Conservation (phyloP, 176 grass and related monocot genomes). For the Carex cristatella region DNA sequence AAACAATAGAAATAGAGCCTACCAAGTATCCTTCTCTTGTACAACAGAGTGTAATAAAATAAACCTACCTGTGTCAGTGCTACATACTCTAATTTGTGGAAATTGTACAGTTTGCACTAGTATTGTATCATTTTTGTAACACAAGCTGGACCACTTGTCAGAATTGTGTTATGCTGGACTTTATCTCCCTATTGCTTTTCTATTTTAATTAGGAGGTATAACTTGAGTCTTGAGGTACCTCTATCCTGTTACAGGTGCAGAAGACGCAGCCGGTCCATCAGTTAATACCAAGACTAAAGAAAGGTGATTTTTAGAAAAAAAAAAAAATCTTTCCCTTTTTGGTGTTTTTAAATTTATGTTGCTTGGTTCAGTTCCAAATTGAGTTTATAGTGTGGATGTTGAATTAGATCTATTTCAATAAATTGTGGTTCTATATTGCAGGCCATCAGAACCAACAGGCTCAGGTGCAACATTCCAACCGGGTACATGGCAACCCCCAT, state of each 20-base stretch:
- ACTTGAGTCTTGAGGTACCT: background rate
- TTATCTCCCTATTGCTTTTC: background rate
- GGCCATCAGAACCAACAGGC: slow-evolving; percentile 35
- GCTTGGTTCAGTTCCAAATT: background rate
- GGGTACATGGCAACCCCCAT: slow-evolving; percentile 45
- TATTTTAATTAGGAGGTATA: background rate
- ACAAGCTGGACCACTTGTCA: background rate
- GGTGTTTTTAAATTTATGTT: background rate
- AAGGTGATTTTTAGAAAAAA: slow-evolving; percentile 14
- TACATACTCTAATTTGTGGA: background rate
- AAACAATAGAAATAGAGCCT: background rate
- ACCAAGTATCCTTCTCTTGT: background rate
- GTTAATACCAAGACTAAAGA: slow-evolving; percentile 22
- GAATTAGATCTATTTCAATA: background rate
- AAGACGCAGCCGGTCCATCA: background rate
- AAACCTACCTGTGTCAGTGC: background rate
- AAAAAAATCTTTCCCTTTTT: background rate
- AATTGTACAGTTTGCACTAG: background rate
- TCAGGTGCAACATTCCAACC: slow-evolving; percentile 33
- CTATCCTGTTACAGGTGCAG: slow-evolving; percentile 5
- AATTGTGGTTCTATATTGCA: background rate
- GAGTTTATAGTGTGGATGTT: background rate
- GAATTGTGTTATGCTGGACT: background rate
- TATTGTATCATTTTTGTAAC: background rate
- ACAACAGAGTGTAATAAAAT: background rate